Evolutionary conservation across 441 rosid species (phyloP).

Genomic region (Populus tomentosa): DNA sequence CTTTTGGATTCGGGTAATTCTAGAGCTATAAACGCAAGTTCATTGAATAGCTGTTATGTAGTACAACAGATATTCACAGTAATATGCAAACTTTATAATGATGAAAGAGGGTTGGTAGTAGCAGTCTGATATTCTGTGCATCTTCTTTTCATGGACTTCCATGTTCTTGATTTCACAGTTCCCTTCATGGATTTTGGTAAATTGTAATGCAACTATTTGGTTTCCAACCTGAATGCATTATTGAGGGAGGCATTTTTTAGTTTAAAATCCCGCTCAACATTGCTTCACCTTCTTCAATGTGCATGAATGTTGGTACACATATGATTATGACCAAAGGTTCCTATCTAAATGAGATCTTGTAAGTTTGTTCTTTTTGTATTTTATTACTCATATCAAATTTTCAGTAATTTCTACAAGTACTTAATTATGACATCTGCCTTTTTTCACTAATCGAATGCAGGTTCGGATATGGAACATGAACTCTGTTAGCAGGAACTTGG

Average conservation of each 20-base stretch:
- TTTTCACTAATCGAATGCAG: constrained; percentile 31
- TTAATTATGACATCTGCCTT: neutral
- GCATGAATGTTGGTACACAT: neutral
- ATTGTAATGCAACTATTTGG: neutral
- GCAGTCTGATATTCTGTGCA: neutral
- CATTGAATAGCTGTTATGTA: neutral
- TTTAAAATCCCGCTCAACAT: neutral
- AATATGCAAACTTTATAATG: neutral
- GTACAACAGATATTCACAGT: neutral
- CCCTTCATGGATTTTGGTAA: neutral
- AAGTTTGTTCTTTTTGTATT: neutral
- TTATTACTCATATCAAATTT: neutral
- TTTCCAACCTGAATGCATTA: neutral
- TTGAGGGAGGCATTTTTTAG: neutral
- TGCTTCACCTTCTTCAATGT: neutral
- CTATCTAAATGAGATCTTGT: neutral
- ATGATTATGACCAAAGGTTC: neutral
- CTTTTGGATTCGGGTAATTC: neutral
- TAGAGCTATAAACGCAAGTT: neutral
- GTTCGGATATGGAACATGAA: constrained; percentile 94
- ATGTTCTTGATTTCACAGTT: neutral
- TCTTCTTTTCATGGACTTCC: neutral
- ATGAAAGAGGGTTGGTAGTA: neutral
- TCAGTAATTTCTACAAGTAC: neutral
- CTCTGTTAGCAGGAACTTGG: constrained; percentile 63